Conservation (phyloP, 225 moss, liverwort and hornwort genomes). For the Pseudisothecium myosuroides region DNA sequence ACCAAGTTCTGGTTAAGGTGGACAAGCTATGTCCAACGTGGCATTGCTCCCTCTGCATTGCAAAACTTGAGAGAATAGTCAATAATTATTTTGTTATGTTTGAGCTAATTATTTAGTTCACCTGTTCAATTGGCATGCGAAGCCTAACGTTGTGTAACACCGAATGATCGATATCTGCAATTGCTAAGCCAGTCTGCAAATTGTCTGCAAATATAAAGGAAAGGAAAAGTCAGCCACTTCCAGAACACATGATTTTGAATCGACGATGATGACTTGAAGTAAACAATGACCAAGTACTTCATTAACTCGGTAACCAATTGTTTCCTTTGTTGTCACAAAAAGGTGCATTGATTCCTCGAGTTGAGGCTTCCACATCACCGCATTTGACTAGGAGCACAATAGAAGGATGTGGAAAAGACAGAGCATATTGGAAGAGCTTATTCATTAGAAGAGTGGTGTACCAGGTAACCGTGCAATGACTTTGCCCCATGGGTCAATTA, state of each 20-base stretch:
- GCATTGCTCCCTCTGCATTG: not conserved
- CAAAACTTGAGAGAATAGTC: not conserved
- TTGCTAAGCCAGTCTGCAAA: slow-evolving; percentile 69
- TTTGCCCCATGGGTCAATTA: slow-evolving; percentile 94
- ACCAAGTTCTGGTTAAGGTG: not conserved
- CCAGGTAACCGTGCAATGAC: slow-evolving; percentile 79
- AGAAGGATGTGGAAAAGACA: not conserved
- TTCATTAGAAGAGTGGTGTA: not conserved
- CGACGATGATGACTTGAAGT: not conserved
- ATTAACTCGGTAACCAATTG: not conserved
- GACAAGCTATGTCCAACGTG: not conserved
- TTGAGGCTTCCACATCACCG: not conserved
- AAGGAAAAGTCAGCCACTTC: not conserved
- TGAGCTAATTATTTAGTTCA: not conserved
- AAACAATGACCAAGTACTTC: not conserved
- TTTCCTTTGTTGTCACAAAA: not conserved
- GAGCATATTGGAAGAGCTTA: not conserved
- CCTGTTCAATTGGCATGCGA: slow-evolving; percentile 74
- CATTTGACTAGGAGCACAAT: not conserved
- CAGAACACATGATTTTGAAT: not conserved
- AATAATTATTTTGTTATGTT: not conserved
- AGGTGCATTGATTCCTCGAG: not conserved
- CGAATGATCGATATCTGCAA: slow-evolving; percentile 70
- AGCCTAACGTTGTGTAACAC: slow-evolving; percentile 46
- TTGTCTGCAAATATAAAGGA: slow-evolving; percentile 47